A percentile compares a stretch with the other conserved stretches of the same genome.
These are phyloP conservation scores for Neonectria ditissima DNA, from an alignment of 2,329 filamentous ascomycete species.

Conservation along the genomic window DNA sequence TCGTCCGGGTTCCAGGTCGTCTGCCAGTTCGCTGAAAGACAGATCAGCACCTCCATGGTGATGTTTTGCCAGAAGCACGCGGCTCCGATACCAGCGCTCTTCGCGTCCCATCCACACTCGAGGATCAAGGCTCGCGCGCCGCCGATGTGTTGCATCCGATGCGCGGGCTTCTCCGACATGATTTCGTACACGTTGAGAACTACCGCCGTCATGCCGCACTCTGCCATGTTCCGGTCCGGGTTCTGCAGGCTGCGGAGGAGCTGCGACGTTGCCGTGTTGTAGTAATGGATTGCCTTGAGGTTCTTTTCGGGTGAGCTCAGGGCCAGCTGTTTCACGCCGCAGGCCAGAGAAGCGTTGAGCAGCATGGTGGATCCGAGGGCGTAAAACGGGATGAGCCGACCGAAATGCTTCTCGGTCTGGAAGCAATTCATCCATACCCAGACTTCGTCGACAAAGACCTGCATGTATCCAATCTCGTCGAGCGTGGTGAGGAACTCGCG, in stretches of 20 bases:
- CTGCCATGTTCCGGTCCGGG: constrained; percentile 82
- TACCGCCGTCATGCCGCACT: constrained; percentile 89
- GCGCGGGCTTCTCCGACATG: constrained; percentile 83
- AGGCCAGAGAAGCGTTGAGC: constrained; percentile 88
- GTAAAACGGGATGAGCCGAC: constrained; percentile 83
- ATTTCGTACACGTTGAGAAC: constrained; percentile 93
- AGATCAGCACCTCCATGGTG: constrained; percentile 89
- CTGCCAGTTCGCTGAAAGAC: constrained; percentile 87
- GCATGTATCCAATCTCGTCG: constrained; percentile 89
- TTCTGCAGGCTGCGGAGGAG: constrained; percentile 83
- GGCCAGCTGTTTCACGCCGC: constrained; percentile 84
- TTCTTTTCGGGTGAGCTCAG: constrained; percentile 78
- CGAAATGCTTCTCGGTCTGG: constrained; percentile 88
- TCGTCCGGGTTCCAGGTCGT: constrained; percentile 90
- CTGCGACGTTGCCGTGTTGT: constrained; percentile 85
- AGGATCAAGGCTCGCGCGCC: constrained; percentile 88
- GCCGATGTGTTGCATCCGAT: constrained; percentile 90
- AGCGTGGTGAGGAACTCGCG: constrained; percentile 76
- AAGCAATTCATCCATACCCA: constrained; percentile 95
- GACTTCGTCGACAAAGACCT: constrained; percentile 91
- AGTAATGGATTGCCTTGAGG: constrained; percentile 84
- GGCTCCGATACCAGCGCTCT: constrained; percentile 80
- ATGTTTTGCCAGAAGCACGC: constrained; percentile 97
- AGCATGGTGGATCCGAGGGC: constrained; percentile 88
- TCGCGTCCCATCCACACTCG: constrained; percentile 89